Evolutionary conservation across 371 early-diverging fungal species (phyloP), one percentile per base, ranked within the genome.

Genomic region (Mortierella polycephala): DNA sequence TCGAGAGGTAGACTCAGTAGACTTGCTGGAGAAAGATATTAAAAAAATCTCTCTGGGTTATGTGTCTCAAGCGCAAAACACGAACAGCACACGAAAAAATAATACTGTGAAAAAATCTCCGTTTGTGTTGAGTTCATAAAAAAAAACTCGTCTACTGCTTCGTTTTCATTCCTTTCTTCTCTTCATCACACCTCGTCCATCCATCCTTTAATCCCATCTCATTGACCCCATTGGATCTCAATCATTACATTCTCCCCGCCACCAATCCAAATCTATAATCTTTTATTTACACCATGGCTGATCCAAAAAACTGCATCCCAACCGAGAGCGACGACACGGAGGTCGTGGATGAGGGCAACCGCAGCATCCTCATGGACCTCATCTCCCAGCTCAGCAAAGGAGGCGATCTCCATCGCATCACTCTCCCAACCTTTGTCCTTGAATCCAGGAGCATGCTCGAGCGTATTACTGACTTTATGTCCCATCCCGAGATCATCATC

Each of bases 381-480:
- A 92, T 96, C 60, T 75, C 89, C 39, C 98, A 98, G 84, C 81
- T 98, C 53, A 84, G 93, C 57, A 94, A 94, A 77, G 96, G 95
- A 49, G 92, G 90, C 82, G 99, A 98, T 80, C 87, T 98, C 68
- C 88, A 87, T 63, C 85, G 94, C 49, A 94, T 98, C 40, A 94
- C 98, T 23, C 88, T 98, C 21, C 99, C 99, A 7, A 97, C 97
- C 9, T 98, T 98, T 88, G 95, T 98, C 1, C 88, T 98, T 13
- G 99, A 98, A 72, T 94, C 98, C 6, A 87, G 99, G 20, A 94
- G 94, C 76, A 96, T 98, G 91, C 88, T 95, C 40, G 99, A 98
- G 75, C 87, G 96, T 21, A 93, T 98, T 42, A 96, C 98, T 14
- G 99, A 98, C 84, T 98, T 96, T 83, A 92, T 98, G 92, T 89